Conservation (phyloP, 257 asterid species). For the Fraxinus pennsylvanica region DNA sequence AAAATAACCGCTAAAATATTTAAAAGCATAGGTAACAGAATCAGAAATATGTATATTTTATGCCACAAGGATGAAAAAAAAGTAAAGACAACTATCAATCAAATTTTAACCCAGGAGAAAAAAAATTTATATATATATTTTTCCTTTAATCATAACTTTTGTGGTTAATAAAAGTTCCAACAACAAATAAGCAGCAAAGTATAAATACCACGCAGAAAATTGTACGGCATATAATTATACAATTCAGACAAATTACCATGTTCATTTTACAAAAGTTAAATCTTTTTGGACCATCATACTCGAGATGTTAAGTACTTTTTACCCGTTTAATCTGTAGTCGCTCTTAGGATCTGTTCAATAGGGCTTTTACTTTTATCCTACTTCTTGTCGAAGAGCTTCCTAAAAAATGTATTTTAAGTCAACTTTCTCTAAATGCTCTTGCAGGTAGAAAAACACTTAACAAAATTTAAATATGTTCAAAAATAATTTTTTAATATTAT, state of each 20-base stretch:
- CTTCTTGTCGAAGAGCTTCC: too few species aligned
- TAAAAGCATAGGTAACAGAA: too few species aligned
- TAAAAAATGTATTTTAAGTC: too few species aligned
- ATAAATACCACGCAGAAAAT: too few species aligned
- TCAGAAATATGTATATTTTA: too few species aligned
- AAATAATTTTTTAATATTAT: too few species aligned
- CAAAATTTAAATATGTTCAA: too few species aligned
- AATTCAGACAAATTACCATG: conserved; percentile 1
- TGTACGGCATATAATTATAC: conserved; percentile 7
- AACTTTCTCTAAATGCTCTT: too few species aligned
- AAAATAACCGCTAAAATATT: too few species aligned
- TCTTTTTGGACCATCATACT: conserved; percentile 7
- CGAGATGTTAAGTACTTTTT: conserved; percentile 27
- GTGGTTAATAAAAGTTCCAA: neutral
- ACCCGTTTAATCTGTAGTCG: conserved; percentile 22
- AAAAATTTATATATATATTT: neutral
- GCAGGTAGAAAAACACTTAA: too few species aligned
- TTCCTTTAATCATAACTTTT: neutral
- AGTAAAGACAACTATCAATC: neutral
- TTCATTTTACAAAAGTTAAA: conserved; percentile 19
- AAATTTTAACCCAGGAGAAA: conserved; percentile 5
- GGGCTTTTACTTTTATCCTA: too few species aligned
- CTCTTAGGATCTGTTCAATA: neutral
- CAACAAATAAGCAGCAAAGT: neutral
- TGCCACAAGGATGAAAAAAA: neutral